A percentile compares a stretch with the other conserved stretches of the same genome.
These are phyloP conservation scores for Melampsora abietis-canadensis DNA, from an alignment of 1,284 basidiomycete genomes.

Conservation along the genomic window DNA sequence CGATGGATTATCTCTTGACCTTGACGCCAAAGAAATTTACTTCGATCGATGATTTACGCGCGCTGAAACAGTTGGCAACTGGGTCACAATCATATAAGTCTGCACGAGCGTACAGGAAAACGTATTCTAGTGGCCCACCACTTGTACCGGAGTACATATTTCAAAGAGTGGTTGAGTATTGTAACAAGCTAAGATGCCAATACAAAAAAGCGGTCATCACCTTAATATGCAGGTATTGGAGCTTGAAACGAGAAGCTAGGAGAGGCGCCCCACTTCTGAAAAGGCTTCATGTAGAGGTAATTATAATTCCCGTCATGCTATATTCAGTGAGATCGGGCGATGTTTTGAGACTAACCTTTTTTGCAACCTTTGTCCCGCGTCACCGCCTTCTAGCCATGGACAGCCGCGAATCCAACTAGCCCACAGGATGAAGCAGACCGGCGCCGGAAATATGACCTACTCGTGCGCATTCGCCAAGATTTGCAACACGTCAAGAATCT, in stretches of 20 bases:
- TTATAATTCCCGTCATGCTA: background rate
- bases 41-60: conserved; percentile 20
- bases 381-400: conserved; percentile 70
- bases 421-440: conserved; percentile 78
- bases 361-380: background rate
- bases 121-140: conserved; percentile 59
- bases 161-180: conserved; percentile 73
- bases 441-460: conserved; percentile 74
- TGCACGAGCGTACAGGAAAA: conserved; percentile 59
- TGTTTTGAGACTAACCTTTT: background rate
- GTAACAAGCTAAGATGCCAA: conserved; percentile 67
- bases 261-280: conserved; percentile 91
- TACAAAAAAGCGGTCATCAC: conserved; percentile 76
- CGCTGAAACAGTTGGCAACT: conserved; percentile 29
- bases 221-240: conserved; percentile 88
- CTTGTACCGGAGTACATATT: conserved; percentile 59
- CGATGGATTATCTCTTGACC: conserved; percentile 2
- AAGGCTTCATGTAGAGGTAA: conserved; percentile 78
- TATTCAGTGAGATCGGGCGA: background rate
- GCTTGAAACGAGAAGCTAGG: conserved; percentile 86
- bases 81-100: conserved; percentile 54
- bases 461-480: conserved; percentile 71
- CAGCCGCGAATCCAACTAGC: conserved; percentile 67
- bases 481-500: conserved; percentile 71
- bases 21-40: conserved; percentile 35